These are phyloP conservation scores for Lodderomyces beijingensis DNA, from an alignment of 1,139 yeast species.

Conservation along the genomic window DNA sequence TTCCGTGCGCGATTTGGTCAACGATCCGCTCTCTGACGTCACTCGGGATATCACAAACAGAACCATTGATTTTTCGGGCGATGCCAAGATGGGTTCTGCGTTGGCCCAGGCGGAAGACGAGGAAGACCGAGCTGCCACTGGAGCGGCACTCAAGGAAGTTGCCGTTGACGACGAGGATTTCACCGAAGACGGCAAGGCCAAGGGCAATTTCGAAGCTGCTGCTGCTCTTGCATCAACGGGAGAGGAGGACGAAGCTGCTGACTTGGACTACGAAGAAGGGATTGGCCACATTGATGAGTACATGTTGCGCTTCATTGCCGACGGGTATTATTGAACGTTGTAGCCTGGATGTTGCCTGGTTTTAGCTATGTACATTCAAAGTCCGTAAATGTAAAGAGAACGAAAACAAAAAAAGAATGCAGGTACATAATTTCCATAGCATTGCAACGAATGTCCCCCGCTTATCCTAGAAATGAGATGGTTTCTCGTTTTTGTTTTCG, in stretches of 20 bases:
- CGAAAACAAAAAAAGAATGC: too few relatives aligned
- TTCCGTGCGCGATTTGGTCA: conserved; percentile 83
- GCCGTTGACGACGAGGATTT: conserved; percentile 84
- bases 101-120: conserved; percentile 95
- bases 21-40: conserved; percentile 40
- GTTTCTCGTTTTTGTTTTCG: too few relatives aligned
- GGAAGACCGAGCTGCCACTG: conserved; percentile 92
- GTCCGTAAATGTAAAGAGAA: too few relatives aligned
- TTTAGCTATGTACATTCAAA: too few relatives aligned
- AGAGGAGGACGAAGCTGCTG: conserved; percentile 26
- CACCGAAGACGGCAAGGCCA: conserved; percentile 30
- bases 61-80: conserved; percentile 33
- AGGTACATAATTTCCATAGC: too few relatives aligned
- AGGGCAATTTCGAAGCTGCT: conserved; percentile 1
- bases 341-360: too few relatives aligned
- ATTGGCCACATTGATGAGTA: conserved; percentile 94
- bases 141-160: conserved; percentile 82
- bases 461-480: too few relatives aligned
- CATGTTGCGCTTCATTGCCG: conserved; percentile 87
- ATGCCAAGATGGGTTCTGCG: conserved; percentile 57
- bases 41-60: conserved; percentile 34
- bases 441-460: too few relatives aligned
- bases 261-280: conserved; percentile 65
- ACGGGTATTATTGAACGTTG: conserved; percentile 48
- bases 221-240: conserved; percentile 35